phyloP scores from a whole-genome alignment of 2,329 filamentous ascomycete genomes.

The Alternaria alternata region DNA sequence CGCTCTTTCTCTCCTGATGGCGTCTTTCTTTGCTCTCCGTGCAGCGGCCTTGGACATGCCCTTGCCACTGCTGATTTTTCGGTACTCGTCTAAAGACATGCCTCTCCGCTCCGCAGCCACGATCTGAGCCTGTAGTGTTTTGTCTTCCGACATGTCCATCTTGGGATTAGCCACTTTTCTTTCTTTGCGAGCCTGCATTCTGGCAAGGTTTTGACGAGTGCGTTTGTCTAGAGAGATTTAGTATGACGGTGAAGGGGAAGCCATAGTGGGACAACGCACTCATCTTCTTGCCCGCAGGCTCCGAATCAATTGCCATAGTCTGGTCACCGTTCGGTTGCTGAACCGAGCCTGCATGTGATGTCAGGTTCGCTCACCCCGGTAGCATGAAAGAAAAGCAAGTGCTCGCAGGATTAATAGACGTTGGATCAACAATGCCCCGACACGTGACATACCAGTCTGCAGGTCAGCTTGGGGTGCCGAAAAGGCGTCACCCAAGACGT shows the following conservation, averaged over 20 bases:
- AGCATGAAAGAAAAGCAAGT: conserved; percentile 6
- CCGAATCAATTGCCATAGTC: conserved; percentile 20
- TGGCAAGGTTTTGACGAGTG: conserved; percentile 30
- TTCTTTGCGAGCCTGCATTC: conserved; percentile 26
- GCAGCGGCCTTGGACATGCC: conserved; percentile 7
- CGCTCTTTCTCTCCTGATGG: conserved; percentile 1
- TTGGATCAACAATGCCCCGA: neutral
- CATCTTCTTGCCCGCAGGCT: conserved; percentile 26
- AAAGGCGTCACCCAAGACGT: conserved; percentile 29
- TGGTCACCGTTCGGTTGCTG: conserved; percentile 17
- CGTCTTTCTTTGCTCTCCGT: conserved; percentile 12
- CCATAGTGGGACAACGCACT: conserved; percentile 16
- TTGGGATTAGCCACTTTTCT: conserved; percentile 11
- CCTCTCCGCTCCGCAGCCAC: conserved; percentile 27
- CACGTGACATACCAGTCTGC: conserved; percentile 22
- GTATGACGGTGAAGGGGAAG: neutral
- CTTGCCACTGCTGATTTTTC: conserved; percentile 13
- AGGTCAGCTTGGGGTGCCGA: conserved; percentile 9
- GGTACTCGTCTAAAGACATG: conserved; percentile 21
- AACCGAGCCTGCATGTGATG: neutral
- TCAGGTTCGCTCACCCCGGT: conserved; percentile 3
- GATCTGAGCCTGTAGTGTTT: conserved; percentile 18
- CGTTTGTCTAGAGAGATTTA: conserved; percentile 23
- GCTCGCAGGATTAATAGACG: conserved; percentile 3
- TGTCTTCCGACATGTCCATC: conserved; percentile 13